Percentiles rank a stretch among this genome's conserved stretches.
These are phyloP conservation scores for Nepenthes alata DNA, from an alignment of 179 eudicot genomes.

Conservation along the genomic window DNA sequence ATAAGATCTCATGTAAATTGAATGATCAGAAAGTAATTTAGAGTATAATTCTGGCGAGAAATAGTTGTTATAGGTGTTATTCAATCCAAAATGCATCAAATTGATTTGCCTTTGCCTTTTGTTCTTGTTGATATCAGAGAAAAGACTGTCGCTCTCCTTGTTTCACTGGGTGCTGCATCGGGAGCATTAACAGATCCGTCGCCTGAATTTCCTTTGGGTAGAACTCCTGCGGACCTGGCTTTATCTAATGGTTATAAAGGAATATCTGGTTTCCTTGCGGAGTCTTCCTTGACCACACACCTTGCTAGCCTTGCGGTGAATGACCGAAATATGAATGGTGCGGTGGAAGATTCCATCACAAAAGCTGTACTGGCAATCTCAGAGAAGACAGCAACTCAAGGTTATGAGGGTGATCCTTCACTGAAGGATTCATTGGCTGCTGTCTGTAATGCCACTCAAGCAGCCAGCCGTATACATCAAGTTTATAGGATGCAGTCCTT, in stretches of 20 bases:
- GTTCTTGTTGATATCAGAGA: slow-evolving; percentile 27
- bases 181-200: slow-evolving; percentile 50
- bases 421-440: slow-evolving; percentile 54
- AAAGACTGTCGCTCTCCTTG: slow-evolving; percentile 40
- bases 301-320: slow-evolving; percentile 32
- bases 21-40: too few species aligned
- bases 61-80: too few species aligned
- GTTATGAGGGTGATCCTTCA: slow-evolving; percentile 23
- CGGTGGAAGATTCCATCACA: slow-evolving; percentile 20
- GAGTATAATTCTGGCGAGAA: too few species aligned
- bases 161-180: slow-evolving; percentile 48
- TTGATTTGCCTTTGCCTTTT: background rate
- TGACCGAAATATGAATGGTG: slow-evolving; percentile 22
- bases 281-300: slow-evolving; percentile 48
- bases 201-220: slow-evolving; percentile 43
- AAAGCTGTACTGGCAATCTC: slow-evolving; percentile 31
- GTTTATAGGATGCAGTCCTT: slow-evolving; percentile 58
- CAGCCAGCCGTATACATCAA: slow-evolving; percentile 59
- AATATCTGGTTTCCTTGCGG: slow-evolving; percentile 65
- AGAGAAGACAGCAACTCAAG: slow-evolving; percentile 39
- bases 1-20: too few species aligned
- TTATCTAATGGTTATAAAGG: slow-evolving; percentile 58
- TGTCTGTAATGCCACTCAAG: slow-evolving; percentile 55
- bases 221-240: slow-evolving; percentile 59
- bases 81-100: background rate